Evolutionary conservation across 176 grass and related monocot species (phyloP), one percentile per base, ranked within the genome.

Genomic region (Stipa capillata): DNA sequence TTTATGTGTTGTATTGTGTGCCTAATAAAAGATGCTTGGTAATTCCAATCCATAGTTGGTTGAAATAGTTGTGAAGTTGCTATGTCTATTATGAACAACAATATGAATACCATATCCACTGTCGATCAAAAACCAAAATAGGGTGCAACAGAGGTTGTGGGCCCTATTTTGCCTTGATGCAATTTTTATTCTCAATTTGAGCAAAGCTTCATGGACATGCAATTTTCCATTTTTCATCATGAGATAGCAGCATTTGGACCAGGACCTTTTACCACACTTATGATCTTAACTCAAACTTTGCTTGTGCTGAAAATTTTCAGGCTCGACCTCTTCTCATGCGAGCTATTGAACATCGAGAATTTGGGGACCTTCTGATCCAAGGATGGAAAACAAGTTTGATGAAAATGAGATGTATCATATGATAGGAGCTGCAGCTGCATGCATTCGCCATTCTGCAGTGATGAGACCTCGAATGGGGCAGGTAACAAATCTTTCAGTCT

Each of bases 391-490:
- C 43, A 93, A 83, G 8, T 99, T 83, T 13, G 75, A 89, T 77
- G 88, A 87, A 82, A 80, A 77, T 35, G 88, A 93, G 65, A 93
- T 96, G 92, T 87, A 82, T 63, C 82, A 81, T 36, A 93, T 99
- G 92, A 93, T 99, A n/a, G 92, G 93, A 69, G 86, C 93, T 18
- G 97, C 92, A 72, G 97, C 97, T 40, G 92, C 97, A 48, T 99
- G 97, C 60, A 87, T 89, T 82, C 87, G 92, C 18, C 86, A 99
- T 89, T 99, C 97, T 40, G 81, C 88, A 18, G 75, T 40, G 21
- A 99, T 99, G 90, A 91, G 97, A 78, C 97, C 97, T 23, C 90
- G 86, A 70, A 96, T 99, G 97, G 73, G 85, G 48, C 97, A 99
- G 92, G 97, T 99, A 95, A 84, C 9, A 62, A 48, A n/a, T 15